phyloP scores from a whole-genome alignment of 768 basidiomycete genomes.

The Mycena leptocephala region DNA sequence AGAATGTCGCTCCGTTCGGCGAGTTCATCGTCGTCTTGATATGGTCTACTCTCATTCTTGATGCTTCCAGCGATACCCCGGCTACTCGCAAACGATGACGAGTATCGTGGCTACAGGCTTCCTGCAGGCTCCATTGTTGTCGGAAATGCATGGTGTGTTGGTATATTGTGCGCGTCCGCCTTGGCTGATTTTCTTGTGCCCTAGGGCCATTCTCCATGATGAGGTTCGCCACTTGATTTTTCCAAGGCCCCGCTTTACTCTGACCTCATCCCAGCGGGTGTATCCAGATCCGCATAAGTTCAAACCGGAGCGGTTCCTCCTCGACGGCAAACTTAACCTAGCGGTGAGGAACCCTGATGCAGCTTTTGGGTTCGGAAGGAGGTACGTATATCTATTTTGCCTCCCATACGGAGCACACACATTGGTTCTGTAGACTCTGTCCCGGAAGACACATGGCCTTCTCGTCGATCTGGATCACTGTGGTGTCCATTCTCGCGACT shows the following conservation, averaged over 20 bases:
- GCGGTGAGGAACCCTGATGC: neutral
- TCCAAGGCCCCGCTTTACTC: neutral
- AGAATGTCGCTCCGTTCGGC: neutral
- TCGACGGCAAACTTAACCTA: neutral
- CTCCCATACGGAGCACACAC: neutral
- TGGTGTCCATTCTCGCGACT: neutral
- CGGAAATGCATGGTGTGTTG: conserved; percentile 49
- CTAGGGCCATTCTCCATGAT: neutral
- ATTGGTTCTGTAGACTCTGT: neutral
- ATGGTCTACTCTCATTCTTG: neutral
- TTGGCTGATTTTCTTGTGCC: neutral
- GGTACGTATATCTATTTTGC: neutral
- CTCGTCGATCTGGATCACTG: neutral
- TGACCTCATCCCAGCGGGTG: neutral
- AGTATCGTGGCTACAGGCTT: conserved; percentile 49
- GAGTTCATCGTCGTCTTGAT: neutral
- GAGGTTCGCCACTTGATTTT: neutral
- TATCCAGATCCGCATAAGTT: neutral
- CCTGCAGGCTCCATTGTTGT: conserved; percentile 40
- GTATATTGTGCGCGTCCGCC: neutral
- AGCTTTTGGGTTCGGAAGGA: neutral
- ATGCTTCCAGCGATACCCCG: neutral
- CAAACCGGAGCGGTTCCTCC: neutral
- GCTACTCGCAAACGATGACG: conserved; percentile 51
- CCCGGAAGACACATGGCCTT: neutral